Evolutionary conservation across 2,329 filamentous ascomycete species (phyloP).

Genomic region (Neopestalotiopsis clavispora): DNA sequence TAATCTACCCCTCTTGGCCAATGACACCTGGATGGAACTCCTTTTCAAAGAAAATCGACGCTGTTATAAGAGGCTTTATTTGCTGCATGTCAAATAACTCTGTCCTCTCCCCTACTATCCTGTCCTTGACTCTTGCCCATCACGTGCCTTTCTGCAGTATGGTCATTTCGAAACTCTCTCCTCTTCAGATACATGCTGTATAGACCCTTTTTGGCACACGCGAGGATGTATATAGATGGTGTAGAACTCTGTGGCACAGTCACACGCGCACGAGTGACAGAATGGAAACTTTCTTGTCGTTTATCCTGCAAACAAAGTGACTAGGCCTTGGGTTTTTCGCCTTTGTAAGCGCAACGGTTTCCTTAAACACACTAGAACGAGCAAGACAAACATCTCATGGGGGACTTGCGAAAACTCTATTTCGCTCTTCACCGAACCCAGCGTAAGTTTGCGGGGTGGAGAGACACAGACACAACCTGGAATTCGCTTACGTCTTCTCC

Average conservation of each 20-base stretch:
- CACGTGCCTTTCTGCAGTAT: background rate
- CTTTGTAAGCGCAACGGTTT: background rate
- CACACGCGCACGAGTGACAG: background rate
- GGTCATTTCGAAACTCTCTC: background rate
- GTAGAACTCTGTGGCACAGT: background rate
- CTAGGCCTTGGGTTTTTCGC: background rate
- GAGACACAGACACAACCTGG: background rate
- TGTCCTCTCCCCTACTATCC: background rate
- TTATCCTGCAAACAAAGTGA: background rate
- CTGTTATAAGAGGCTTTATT: background rate
- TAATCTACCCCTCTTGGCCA: background rate
- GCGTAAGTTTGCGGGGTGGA: conserved; percentile 1
- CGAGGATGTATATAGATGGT: background rate
- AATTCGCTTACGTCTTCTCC: background rate
- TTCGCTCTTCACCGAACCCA: background rate
- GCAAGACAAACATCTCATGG: background rate
- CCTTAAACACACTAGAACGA: background rate
- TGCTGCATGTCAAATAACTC: background rate
- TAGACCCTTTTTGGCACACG: background rate
- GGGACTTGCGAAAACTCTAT: background rate
- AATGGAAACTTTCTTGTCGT: background rate
- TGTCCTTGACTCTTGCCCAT: background rate
- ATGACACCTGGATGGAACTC: background rate
- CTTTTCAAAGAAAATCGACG: background rate
- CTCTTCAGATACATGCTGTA: background rate